Evolutionary conservation across 2,329 filamentous ascomycete genomes (phyloP).

Genomic region (Aspergillus viridinutans): DNA sequence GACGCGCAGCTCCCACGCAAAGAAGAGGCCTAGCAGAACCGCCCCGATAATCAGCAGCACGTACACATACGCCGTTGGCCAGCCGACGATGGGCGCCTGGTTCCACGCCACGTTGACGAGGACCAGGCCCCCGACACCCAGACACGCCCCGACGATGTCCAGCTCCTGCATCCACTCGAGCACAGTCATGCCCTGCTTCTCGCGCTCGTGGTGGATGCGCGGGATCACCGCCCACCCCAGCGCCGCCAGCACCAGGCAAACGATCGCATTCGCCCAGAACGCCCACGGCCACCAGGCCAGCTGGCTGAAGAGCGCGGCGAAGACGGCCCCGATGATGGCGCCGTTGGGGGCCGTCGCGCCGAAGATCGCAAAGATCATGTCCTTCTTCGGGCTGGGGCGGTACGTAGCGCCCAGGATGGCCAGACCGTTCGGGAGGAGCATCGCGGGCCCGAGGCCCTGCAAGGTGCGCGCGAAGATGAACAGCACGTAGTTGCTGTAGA

Average conservation of each 20-base stretch:
- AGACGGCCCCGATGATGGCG: constrained; percentile 35
- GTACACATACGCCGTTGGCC: constrained; percentile 52
- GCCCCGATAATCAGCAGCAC: constrained; percentile 53
- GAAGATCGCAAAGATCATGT: constrained; percentile 53
- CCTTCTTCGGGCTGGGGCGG: constrained; percentile 51
- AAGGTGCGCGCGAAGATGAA: constrained; percentile 49
- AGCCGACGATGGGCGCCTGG: constrained; percentile 56
- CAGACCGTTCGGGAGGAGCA: constrained; percentile 62
- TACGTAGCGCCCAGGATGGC: constrained; percentile 57
- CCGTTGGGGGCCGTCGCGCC: constrained; percentile 44
- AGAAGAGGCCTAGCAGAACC: constrained; percentile 51
- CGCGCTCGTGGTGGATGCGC: neutral
- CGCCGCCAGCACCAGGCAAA: constrained; percentile 29
- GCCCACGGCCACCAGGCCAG: constrained; percentile 49
- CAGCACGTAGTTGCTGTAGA: constrained; percentile 36
- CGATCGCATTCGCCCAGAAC: constrained; percentile 39
- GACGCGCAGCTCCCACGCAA: constrained; percentile 44
- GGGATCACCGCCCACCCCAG: constrained; percentile 18
- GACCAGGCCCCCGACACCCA: constrained; percentile 52
- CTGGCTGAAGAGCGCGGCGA: constrained; percentile 31
- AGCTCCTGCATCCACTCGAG: constrained; percentile 14
- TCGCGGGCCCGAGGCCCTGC: constrained; percentile 54
- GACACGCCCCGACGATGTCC: constrained; percentile 37
- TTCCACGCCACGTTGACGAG: constrained; percentile 65
- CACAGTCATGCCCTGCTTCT: neutral